Base-by-base conservation (phyloP, 2,329 filamentous ascomycete genomes). In the Monosporascus sp. region DNA sequence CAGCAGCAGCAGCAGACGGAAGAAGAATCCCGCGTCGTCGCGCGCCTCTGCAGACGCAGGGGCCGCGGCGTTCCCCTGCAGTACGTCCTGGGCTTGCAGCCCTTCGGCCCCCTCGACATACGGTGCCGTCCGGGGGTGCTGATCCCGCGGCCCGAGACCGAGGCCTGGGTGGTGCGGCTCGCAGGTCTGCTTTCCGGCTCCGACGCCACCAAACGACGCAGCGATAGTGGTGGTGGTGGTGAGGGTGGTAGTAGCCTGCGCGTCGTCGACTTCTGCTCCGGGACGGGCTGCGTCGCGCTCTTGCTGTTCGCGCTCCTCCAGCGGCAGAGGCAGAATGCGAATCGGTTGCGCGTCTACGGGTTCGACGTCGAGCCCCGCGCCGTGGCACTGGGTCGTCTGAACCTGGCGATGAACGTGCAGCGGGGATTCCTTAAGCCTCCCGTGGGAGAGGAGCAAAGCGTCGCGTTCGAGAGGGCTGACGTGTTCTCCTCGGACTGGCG, bases 221-320 rank as follows among this genome's bases (percentile, higher is more conserved):
- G 24, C 7, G 50, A 59, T 57, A 7, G 57, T 54, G 16, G 27
- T 49, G 26, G 48, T 62, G 5, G 44, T 58, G 41, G 51, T 7
- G 16, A 20, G 14, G 52, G n/a, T 46, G 41, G 20, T 8, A 36
- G 40, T 3, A 7, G 19, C 3, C 61, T 95, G 14, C 80, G 78
- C 14, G 75, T 97, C 41, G 70, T 97, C 8, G 94, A 99, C 69
- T 76, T 97, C 31, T 97, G 94, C 70, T 92, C 91, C 0, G 94
- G 94, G 9, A 90, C 89, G 5, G 94, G 94, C 5, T 97, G 93
- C 71, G 96, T 97, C 58, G 82, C 91, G 0, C 79, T 97, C 8
- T 80, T 90, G 3, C 77, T 96, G 7, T 83, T 88, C 57, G 76
- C 85, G 37, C 76, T 86, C 9, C 78, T 91, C 38, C 70, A 71